Evolutionary conservation across 805 yeast species (phyloP).

Genomic region (Candida pseudofarinosa): DNA sequence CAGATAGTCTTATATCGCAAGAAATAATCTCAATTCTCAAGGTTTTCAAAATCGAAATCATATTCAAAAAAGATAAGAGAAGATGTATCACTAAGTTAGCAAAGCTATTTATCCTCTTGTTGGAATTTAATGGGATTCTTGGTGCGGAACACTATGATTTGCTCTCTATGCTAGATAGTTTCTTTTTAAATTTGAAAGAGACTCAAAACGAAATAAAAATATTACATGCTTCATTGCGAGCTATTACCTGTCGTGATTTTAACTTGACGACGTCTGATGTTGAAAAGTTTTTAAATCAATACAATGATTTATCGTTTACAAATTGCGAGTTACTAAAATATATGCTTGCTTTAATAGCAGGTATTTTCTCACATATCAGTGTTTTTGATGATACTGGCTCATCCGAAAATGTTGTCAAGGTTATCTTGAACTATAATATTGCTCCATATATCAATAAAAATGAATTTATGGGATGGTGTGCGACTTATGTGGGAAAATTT

Average conservation of each 20-base stretch:
- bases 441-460: not conserved
- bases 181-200: not conserved
- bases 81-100: not conserved
- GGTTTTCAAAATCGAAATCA: not conserved
- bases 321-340: not conserved
- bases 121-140: no score
- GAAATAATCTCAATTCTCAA: not conserved
- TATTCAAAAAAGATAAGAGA: not conserved
- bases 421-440: conserved; percentile 2
- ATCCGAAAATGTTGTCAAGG: conserved; percentile 5
- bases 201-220: not conserved
- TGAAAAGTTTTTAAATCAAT: conserved; percentile 11
- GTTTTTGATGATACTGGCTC: conserved; percentile 5
- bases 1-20: not conserved
- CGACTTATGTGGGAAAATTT: conserved; percentile 17
- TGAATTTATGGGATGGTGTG: conserved; percentile 19
- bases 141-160: not conserved
- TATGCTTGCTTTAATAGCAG: conserved; percentile 3
- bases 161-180: not conserved
- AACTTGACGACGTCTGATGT: conserved; percentile 5
- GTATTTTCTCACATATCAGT: conserved; percentile 2
- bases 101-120: not conserved
- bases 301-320: conserved; percentile 5
- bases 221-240: not conserved
- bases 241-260: not conserved